Percentiles rank a stretch among this genome's conserved stretches.
Evolutionary conservation across 768 basidiomycete species (phyloP).

Genomic region (Xerocomellus intermedius): DNA sequence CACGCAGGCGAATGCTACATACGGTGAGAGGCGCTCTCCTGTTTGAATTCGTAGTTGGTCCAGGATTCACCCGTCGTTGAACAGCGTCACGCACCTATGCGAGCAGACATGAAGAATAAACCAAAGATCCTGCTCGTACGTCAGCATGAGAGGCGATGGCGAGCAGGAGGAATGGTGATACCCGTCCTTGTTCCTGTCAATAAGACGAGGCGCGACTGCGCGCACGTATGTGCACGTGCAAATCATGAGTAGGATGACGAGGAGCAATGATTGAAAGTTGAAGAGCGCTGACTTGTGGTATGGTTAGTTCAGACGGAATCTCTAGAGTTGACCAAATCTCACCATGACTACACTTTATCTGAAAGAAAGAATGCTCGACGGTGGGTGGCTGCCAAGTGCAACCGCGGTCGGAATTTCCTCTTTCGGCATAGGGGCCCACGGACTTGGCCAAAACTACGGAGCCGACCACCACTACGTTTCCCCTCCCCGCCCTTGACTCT

Average conservation of each 20-base stretch:
- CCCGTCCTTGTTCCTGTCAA: conserved; percentile 96
- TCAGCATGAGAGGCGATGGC: conserved; percentile 1
- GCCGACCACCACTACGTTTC: too few species aligned
- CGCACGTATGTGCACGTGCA: conserved; percentile 98
- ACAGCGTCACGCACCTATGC: conserved; percentile 70
- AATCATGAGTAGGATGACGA: conserved; percentile 89
- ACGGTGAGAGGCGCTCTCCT: conserved; percentile 98
- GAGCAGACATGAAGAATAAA: conserved; percentile 91
- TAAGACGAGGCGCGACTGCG: conserved; percentile 81
- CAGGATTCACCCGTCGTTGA: not conserved
- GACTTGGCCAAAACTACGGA: too few species aligned
- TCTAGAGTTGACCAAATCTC: not conserved
- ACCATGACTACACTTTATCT: conserved; percentile 14
- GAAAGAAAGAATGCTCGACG: not conserved
- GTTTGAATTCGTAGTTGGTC: not conserved
- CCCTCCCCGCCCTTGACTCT: not conserved
- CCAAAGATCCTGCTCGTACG: conserved; percentile 69
- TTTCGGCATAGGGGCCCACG: too few species aligned
- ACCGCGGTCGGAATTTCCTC: too few species aligned
- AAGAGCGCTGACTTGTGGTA: conserved; percentile 80
- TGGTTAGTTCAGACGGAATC: not conserved
- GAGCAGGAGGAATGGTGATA: conserved; percentile 34
- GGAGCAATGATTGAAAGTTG: conserved; percentile 94
- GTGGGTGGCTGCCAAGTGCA: too few species aligned
- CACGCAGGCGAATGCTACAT: conserved; percentile 90